Evolutionary conservation across 148 eudicot genomes (phyloP).

Genomic region (Cornus controversa): DNA sequence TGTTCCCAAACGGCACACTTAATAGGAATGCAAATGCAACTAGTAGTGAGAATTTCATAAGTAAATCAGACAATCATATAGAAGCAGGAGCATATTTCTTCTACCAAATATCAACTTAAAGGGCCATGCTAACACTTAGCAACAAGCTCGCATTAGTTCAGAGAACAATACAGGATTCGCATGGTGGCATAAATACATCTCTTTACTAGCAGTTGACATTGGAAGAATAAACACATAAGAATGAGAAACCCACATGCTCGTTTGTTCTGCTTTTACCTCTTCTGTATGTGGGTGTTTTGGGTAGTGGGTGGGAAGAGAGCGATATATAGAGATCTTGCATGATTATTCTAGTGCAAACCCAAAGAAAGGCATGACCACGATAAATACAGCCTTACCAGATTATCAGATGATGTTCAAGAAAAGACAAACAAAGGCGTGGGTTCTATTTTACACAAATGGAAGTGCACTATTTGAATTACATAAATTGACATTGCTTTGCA

Average conservation of each 20-base stretch:
- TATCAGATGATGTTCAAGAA: neutral
- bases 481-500: neutral
- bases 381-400: too few relatives aligned
- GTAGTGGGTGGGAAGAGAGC: too few relatives aligned
- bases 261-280: neutral
- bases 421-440: neutral
- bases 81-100: too few relatives aligned
- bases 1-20: too few relatives aligned
- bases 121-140: neutral
- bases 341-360: neutral
- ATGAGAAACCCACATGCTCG: neutral
- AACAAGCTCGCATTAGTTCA: neutral
- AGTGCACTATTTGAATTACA: neutral
- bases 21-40: neutral
- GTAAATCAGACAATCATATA: neutral
- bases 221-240: neutral
- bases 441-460: neutral
- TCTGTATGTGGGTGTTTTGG: neutral
- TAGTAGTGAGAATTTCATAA: neutral
- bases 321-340: neutral
- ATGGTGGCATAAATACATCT: neutral
- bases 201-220: neutral
- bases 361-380: neutral
- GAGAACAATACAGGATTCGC: neutral
- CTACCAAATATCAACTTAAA: neutral